Evolutionary conservation across 2,329 filamentous ascomycete genomes (phyloP).

Genomic region (Colletotrichum endophyticum): DNA sequence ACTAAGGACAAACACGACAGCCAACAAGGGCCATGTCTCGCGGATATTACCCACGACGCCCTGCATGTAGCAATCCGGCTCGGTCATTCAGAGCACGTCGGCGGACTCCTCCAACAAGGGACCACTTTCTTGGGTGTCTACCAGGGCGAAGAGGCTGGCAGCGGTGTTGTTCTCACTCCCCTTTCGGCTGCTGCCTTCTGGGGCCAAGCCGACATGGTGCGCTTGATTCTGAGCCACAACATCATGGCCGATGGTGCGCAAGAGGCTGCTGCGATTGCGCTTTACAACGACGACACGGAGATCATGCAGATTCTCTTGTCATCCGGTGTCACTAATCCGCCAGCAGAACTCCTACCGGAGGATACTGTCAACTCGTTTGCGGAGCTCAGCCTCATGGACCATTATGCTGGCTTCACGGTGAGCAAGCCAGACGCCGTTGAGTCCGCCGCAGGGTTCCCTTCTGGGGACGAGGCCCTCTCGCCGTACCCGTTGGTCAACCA

Average conservation of each 20-base stretch:
- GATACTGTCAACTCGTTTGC: background rate
- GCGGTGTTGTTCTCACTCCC: constrained; percentile 26
- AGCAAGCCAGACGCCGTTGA: too few relatives aligned
- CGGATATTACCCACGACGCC: constrained; percentile 32
- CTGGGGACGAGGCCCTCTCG: background rate
- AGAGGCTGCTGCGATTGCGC: constrained; percentile 27
- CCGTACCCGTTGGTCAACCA: background rate
- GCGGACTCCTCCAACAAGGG: constrained; percentile 22
- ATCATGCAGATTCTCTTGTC: constrained; percentile 24
- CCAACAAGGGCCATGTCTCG: constrained; percentile 5
- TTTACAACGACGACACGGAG: constrained; percentile 16
- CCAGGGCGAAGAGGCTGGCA: background rate
- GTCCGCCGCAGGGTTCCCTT: background rate
- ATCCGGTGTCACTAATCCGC: background rate
- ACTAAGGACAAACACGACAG: constrained; percentile 17
- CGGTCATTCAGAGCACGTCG: constrained; percentile 23
- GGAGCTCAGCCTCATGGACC: background rate
- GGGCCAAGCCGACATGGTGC: constrained; percentile 27
- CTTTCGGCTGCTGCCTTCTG: constrained; percentile 31
- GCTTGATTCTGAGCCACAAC: constrained; percentile 23
- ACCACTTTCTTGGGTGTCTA: constrained; percentile 25
- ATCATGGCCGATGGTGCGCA: constrained; percentile 17
- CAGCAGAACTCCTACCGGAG: background rate
- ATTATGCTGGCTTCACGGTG: background rate
- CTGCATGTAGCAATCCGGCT: constrained; percentile 32